A percentile compares a stretch with the other conserved stretches of the same genome.
phyloP scores from a whole-genome alignment of 1,284 basidiomycete genomes.

The Cutaneotrichosporon dermatis region DNA sequence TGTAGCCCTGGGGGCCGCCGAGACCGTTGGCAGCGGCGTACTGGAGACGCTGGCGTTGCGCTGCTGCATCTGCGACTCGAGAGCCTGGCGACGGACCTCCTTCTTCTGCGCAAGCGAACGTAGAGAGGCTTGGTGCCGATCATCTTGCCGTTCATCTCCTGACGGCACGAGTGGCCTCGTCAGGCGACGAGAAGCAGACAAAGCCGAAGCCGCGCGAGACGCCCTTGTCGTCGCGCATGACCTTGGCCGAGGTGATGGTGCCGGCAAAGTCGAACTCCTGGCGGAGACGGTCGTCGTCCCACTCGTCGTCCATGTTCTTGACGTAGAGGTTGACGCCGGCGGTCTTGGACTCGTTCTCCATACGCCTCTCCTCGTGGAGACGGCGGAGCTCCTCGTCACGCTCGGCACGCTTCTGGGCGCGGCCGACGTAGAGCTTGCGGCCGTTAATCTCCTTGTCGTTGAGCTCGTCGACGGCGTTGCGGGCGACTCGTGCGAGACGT shows the following conservation, averaged over 20 bases:
- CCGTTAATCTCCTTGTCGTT: slow-evolving; percentile 84
- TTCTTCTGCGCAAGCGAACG: slow-evolving; percentile 98
- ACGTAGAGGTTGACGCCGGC: slow-evolving; percentile 99
- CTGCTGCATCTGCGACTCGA: slow-evolving; percentile 97
- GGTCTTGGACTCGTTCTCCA: slow-evolving; percentile 97
- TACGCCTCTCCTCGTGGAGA: slow-evolving; percentile 91
- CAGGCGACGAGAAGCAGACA: slow-evolving; percentile 97
- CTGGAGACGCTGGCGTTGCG: slow-evolving; percentile 87
- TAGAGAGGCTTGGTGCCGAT: slow-evolving; percentile 98
- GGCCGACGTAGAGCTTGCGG: slow-evolving; percentile 90
- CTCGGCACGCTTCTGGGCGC: slow-evolving; percentile 98
- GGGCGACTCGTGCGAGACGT: slow-evolving; percentile 87
- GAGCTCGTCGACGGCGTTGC: slow-evolving; percentile 81
- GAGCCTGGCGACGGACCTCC: slow-evolving; percentile 95
- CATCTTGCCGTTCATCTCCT: slow-evolving; percentile 99
- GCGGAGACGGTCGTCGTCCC: slow-evolving; percentile 91
- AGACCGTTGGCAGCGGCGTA: slow-evolving; percentile 82
- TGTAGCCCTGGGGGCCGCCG: slow-evolving; percentile 64
- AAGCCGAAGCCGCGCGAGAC: slow-evolving; percentile 87
- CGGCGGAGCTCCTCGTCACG: slow-evolving; percentile 94
- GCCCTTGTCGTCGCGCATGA: slow-evolving; percentile 94
- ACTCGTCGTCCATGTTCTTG: slow-evolving; percentile 88
- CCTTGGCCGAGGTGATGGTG: slow-evolving; percentile 95
- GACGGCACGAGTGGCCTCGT: slow-evolving; percentile 99
- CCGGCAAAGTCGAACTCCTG: slow-evolving; percentile 96